Base-by-base conservation (phyloP, 202 grass and related monocot genomes). In the Panicum virgatum region DNA sequence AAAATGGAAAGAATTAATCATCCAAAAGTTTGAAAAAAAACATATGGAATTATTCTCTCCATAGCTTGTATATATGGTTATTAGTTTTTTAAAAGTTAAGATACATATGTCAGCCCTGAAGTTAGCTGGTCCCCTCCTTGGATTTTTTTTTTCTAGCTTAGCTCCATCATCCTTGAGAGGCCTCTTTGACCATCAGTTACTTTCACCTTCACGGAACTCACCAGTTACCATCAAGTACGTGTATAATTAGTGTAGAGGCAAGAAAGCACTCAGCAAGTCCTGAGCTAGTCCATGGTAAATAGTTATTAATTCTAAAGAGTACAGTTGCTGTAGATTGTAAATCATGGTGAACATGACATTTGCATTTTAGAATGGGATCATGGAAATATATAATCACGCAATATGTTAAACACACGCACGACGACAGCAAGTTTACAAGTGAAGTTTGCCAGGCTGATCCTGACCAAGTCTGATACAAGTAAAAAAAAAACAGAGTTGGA, bases 291-390 rank as follows among this genome's bases (percentile, higher is more conserved):
- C 27, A 23, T 12, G 29, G 52, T 12, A 36, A 81, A 36, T 80
- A n/a, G 63, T 19, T 47, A 18, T 67, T 59, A 75, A 81, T 58
- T 26, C 46, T 25, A 27, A 63, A 29, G 2, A 19, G 22, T 69
- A 69, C 61, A 68, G 68, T 75, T 46, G 45, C 29, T 66, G 48
- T 30, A 6, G 29, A 32, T 13, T 52, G 16, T 45, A 63, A 70
- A 25, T 39, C 37, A 63, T 52, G 42, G n/a, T 45, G 72, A 82
- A 43, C 6, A 71, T 57, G 65, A 72, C 79, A 27, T 43, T 37
- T 9, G 9, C 34, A 72, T 72, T 72, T 87, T 72, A 83, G 19
- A 77, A 72, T 29, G 52, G 14, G 45, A 62, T 83, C 56, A 87
- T 0, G 25, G 54, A n/a, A 75, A n/a, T n/a, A n/a, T n/a, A 66